phyloP scores from a whole-genome alignment of 139 green algal species.

The Asterochloris erici region DNA sequence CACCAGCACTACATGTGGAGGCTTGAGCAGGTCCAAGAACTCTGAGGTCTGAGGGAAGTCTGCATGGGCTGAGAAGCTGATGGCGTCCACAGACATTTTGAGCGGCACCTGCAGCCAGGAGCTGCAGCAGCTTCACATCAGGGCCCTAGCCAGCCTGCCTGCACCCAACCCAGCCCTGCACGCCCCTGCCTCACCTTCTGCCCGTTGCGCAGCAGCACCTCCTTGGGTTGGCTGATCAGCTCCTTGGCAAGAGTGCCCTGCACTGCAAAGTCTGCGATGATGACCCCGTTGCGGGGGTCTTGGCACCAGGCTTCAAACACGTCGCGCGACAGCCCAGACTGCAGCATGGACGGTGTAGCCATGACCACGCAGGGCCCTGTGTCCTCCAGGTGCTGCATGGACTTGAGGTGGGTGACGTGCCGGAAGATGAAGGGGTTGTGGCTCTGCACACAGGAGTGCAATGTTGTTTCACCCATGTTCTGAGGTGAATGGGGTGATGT shows the following conservation, averaged over 20 bases:
- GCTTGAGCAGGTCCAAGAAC: constrained; percentile 83
- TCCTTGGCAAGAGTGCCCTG: constrained; percentile 94
- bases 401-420: constrained; percentile 80
- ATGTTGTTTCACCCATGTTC: not conserved
- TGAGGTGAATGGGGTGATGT: not conserved
- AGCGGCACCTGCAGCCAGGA: constrained; percentile 67
- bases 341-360: constrained; percentile 92
- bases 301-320: constrained; percentile 97
- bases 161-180: too few relatives aligned
- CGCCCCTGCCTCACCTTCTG: constrained; percentile 44
- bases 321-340: constrained; percentile 73
- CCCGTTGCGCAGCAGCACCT: constrained; percentile 66
- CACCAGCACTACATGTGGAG: constrained; percentile 56
- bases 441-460: constrained; percentile 1
- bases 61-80: constrained; percentile 96
- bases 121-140: too few relatives aligned
- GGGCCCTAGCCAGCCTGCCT: too few relatives aligned
- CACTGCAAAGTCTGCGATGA: constrained; percentile 97
- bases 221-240: constrained; percentile 79
- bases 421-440: constrained; percentile 97
- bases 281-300: constrained; percentile 80
- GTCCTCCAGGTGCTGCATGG: constrained; percentile 68
- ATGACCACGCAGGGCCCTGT: constrained; percentile 91
- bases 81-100: constrained; percentile 85
- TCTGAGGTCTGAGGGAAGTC: constrained; percentile 95